Conservation (phyloP, 306 rosid genomes). For the Ormosia emarginata region DNA sequence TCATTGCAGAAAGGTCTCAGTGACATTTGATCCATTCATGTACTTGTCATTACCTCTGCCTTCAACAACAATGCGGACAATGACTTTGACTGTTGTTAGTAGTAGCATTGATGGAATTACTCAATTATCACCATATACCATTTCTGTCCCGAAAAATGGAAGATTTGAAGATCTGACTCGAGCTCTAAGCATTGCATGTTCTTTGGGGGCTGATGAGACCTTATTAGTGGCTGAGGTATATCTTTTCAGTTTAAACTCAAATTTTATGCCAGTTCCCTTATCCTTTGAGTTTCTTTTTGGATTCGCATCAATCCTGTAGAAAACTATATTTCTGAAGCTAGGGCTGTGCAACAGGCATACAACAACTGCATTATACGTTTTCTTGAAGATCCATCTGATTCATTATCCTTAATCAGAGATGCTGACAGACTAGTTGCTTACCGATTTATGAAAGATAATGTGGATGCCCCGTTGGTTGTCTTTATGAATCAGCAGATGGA, state of each 20-base stretch:
- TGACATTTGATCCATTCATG: constrained; percentile 99
- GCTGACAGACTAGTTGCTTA: constrained; percentile 88
- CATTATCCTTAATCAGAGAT: constrained; percentile 90
- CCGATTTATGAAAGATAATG: constrained; percentile 52
- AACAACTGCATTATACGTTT: constrained; percentile 79
- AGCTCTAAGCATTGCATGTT: constrained; percentile 64
- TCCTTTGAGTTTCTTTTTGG: constrained; percentile 18
- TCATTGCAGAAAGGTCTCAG: constrained; percentile 82
- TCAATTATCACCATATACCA: constrained; percentile 54
- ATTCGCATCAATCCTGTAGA: constrained; percentile 18
- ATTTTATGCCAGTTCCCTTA: constrained; percentile 6
- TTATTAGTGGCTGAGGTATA: constrained; percentile 89
- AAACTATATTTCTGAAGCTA: constrained; percentile 38
- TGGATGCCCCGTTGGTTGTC: constrained; percentile 56
- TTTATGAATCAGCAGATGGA: constrained; percentile 80
- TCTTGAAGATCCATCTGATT: constrained; percentile 89
- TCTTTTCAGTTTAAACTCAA: constrained; percentile 11
- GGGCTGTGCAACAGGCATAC: constrained; percentile 66
- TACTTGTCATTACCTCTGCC: constrained; percentile 94
- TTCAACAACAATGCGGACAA: constrained; percentile 81
- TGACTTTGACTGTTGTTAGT: constrained; percentile 83
- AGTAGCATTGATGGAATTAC: constrained; percentile 52
- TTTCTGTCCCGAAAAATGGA: constrained; percentile 84
- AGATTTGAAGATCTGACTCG: constrained; percentile 75
- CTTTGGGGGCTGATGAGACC: constrained; percentile 73